Conservation (phyloP, 2,329 filamentous ascomycete species). For the Stachybotrys chartarum region DNA sequence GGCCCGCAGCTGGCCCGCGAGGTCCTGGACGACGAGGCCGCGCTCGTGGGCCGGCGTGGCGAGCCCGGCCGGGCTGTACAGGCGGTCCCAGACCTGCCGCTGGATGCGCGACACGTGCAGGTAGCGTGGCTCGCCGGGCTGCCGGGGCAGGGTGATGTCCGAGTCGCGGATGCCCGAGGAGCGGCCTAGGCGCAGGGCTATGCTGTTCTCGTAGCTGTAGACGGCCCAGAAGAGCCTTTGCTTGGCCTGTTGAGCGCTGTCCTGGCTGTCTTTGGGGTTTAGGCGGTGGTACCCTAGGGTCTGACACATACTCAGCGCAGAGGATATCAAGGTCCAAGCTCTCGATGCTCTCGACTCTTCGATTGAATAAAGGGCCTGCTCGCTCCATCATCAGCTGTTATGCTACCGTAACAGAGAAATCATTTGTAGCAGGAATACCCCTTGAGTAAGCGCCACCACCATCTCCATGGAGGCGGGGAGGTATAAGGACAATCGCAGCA, state of each 20-base stretch:
- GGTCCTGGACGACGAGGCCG: background rate
- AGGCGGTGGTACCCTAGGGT: slow-evolving; percentile 23
- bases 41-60: background rate
- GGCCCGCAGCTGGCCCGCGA: slow-evolving; percentile 5
- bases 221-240: slow-evolving; percentile 25
- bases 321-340: slow-evolving; percentile 28
- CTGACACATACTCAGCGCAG: slow-evolving; percentile 23
- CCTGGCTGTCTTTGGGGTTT: background rate
- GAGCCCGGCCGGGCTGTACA: slow-evolving; percentile 19
- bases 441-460: slow-evolving; percentile 25
- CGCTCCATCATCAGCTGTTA: background rate
- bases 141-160: slow-evolving; percentile 17
- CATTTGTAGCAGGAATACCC: slow-evolving; percentile 12
- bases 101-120: slow-evolving; percentile 17
- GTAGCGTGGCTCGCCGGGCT: slow-evolving; percentile 8
- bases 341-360: slow-evolving; percentile 21
- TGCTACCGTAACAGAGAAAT: background rate
- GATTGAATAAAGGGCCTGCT: slow-evolving; percentile 22
- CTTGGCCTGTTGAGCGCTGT: background rate
- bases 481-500: slow-evolving; percentile 21
- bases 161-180: slow-evolving; percentile 23
- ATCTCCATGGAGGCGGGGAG: slow-evolving; percentile 21
- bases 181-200: slow-evolving; percentile 26
- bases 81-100: slow-evolving; percentile 21
- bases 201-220: slow-evolving; percentile 25